Evolutionary conservation across 139 green algal genomes (phyloP).

Genomic region (Chlorella vulgaris): DNA sequence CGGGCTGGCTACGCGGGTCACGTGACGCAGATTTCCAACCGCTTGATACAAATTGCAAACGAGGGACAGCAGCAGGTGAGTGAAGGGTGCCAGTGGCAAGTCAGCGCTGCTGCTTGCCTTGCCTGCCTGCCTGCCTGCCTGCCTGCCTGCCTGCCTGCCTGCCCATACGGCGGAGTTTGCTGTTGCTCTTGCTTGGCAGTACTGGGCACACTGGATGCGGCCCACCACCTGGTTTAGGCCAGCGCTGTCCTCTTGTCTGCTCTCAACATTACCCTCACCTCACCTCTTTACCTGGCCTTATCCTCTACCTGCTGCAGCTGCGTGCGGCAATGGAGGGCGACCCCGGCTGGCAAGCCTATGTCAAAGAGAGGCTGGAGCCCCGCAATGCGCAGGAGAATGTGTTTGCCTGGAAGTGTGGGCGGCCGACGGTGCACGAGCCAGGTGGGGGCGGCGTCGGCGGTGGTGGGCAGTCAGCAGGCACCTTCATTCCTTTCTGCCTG

Average conservation of each 20-base stretch:
- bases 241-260: too few relatives aligned
- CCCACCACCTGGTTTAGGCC: background rate
- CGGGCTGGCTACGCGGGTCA: slow-evolving; percentile 86
- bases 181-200: too few relatives aligned
- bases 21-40: slow-evolving; percentile 76
- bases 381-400: slow-evolving; percentile 40
- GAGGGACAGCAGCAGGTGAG: slow-evolving; percentile 13
- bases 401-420: slow-evolving; percentile 45
- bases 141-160: background rate
- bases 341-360: slow-evolving; percentile 9
- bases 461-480: too few relatives aligned
- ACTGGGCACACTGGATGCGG: too few relatives aligned
- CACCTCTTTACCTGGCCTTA: background rate
- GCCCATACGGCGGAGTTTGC: background rate
- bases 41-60: slow-evolving; percentile 33
- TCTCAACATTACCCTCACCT: background rate
- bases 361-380: slow-evolving; percentile 32
- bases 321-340: background rate
- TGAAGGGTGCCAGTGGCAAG: background rate
- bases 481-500: background rate
- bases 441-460: background rate
- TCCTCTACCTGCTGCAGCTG: background rate
- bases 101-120: background rate
- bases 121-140: background rate
- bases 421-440: slow-evolving; percentile 37